phyloP scores from a whole-genome alignment of 106 monocot genomes.

The Dactylorhiza incarnata region DNA sequence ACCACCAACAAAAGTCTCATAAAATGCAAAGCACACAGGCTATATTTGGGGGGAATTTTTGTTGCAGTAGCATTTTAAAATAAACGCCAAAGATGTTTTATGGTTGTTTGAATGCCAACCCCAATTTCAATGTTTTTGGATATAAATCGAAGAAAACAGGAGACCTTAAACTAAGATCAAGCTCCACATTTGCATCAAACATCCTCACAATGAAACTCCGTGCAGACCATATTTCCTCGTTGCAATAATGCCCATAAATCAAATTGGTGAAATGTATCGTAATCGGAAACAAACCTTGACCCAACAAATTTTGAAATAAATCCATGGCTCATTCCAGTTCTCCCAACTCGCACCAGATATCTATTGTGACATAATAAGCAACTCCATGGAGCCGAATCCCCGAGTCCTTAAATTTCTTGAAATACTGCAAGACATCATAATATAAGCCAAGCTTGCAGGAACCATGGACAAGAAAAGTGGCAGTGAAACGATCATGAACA shows the following conservation, averaged over 20 bases:
- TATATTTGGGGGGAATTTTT: no score
- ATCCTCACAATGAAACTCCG: slow-evolving; percentile 46
- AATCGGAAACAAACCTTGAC: slow-evolving; percentile 35
- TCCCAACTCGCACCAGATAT: slow-evolving; percentile 63
- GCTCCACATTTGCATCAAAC: slow-evolving; percentile 48
- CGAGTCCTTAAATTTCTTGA: slow-evolving; percentile 39
- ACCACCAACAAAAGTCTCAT: no score
- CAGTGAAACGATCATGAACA: slow-evolving; percentile 23
- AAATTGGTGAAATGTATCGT: slow-evolving; percentile 68
- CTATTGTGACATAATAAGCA: slow-evolving; percentile 60
- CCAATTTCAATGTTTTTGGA: no score
- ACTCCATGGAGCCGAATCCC: slow-evolving; percentile 40
- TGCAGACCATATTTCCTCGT: slow-evolving; percentile 50
- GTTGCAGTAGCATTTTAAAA: no score
- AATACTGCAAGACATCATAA: slow-evolving; percentile 31
- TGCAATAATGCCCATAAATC: slow-evolving; percentile 57
- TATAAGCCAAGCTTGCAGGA: slow-evolving; percentile 33
- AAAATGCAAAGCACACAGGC: no score
- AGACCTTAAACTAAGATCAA: no score
- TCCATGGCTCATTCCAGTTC: slow-evolving; percentile 45
- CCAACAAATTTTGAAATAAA: slow-evolving; percentile 61
- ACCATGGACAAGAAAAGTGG: slow-evolving; percentile 46
- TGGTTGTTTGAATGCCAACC: no score
- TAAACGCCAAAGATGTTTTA: no score
- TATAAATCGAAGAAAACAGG: no score